Conservation (phyloP, 768 basidiomycete genomes). For the Tulasnella sp. region DNA sequence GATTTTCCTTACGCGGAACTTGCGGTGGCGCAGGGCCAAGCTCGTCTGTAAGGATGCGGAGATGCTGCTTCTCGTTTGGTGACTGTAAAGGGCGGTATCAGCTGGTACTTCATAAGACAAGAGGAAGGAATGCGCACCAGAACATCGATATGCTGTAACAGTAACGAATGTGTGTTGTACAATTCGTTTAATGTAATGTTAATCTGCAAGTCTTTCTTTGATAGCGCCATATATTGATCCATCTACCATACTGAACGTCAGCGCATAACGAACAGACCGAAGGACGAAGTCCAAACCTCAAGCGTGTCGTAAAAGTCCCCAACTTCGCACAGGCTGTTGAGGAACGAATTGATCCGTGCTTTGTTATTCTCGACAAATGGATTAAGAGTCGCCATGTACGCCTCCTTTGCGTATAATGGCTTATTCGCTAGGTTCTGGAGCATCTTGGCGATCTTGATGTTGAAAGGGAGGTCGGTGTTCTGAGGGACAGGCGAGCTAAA, state of each 20-base stretch:
- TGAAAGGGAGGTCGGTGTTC: not conserved
- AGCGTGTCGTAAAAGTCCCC: conserved; percentile 98
- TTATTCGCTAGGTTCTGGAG: conserved; percentile 98
- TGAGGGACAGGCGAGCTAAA: not conserved
- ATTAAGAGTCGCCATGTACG: conserved; percentile 97
- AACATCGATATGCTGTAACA: conserved; percentile 89
- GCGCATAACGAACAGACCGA: not conserved
- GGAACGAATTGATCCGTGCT: conserved; percentile 90
- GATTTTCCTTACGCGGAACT: conserved; percentile 96
- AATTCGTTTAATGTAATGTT: conserved; percentile 98
- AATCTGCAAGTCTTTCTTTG: conserved; percentile 97
- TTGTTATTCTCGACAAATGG: conserved; percentile 99
- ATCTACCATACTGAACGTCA: conserved; percentile 44
- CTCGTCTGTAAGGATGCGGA: conserved; percentile 93
- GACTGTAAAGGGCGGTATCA: conserved; percentile 42
- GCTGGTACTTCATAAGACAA: not conserved
- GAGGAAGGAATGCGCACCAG: conserved; percentile 46
- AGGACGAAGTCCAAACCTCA: conserved; percentile 50
- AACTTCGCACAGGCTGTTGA: conserved; percentile 95
- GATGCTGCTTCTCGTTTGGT: conserved; percentile 93
- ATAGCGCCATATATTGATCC: conserved; percentile 99
- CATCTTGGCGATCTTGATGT: conserved; percentile 91
- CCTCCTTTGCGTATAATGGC: conserved; percentile 94
- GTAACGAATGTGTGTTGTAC: conserved; percentile 95
- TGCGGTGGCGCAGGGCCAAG: conserved; percentile 87